Percentiles rank a stretch among this genome's conserved stretches.
These are phyloP conservation scores for Gautieria morchelliformis DNA, from an alignment of 768 basidiomycete species.

Conservation along the genomic window DNA sequence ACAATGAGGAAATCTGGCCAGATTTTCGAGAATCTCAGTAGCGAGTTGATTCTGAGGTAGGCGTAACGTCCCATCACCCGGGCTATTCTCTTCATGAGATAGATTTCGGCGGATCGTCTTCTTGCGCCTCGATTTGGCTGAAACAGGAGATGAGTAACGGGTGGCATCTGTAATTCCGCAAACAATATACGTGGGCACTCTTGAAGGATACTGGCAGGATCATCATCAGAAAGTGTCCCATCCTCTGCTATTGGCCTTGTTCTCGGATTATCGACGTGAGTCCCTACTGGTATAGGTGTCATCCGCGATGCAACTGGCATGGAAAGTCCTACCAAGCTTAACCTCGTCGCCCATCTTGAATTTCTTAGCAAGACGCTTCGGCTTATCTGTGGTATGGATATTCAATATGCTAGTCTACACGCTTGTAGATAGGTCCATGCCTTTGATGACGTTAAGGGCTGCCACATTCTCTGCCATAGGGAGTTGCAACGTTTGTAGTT, in stretches of 20 bases:
- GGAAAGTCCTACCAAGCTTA: too few relatives aligned
- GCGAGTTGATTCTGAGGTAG: conserved; percentile 44
- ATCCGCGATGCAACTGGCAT: too few relatives aligned
- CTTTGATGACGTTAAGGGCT: too few relatives aligned
- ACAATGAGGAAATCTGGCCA: conserved; percentile 75
- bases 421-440: too few relatives aligned
- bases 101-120: not conserved
- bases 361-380: too few relatives aligned
- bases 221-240: not conserved
- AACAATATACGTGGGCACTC: not conserved
- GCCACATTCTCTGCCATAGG: too few relatives aligned
- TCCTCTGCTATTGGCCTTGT: not conserved
- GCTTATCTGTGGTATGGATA: too few relatives aligned
- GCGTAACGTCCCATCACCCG: not conserved
- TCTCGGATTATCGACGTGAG: not conserved
- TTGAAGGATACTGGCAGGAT: not conserved
- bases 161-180: not conserved
- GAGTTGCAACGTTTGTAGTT: not conserved
- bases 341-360: too few relatives aligned
- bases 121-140: not conserved
- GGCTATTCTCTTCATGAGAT: not conserved
- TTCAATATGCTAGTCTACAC: too few relatives aligned
- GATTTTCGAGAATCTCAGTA: conserved; percentile 59
- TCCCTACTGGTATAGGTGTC: not conserved
- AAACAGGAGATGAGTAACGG: not conserved